These are phyloP conservation scores for Saitozyma podzolica DNA, from an alignment of 768 basidiomycete species.

Conservation along the genomic window DNA sequence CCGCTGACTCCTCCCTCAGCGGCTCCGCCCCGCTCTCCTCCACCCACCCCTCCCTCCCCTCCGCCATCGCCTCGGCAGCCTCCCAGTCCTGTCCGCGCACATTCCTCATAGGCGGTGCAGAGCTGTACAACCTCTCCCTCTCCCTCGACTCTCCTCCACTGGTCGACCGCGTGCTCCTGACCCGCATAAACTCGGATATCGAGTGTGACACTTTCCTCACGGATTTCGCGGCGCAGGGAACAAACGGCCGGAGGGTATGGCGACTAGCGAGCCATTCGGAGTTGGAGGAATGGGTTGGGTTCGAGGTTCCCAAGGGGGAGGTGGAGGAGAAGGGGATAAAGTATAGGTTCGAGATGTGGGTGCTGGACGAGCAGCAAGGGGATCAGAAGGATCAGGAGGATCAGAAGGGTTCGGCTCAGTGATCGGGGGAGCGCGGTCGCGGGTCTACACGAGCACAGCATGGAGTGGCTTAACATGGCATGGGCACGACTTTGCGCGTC, in stretches of 20 bases:
- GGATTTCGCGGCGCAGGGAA: slow-evolving; percentile 59
- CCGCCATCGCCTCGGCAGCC: slow-evolving; percentile 49
- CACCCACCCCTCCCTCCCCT: slow-evolving; percentile 19
- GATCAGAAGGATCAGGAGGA: neutral
- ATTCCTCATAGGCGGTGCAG: slow-evolving; percentile 92
- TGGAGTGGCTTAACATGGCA: neutral
- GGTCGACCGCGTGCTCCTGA: slow-evolving; percentile 83
- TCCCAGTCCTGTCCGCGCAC: slow-evolving; percentile 66
- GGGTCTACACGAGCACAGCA: too few species aligned
- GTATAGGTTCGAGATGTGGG: slow-evolving; percentile 98
- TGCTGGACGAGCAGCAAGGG: slow-evolving; percentile 30
- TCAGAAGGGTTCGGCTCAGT: too few species aligned
- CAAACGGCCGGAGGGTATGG: slow-evolving; percentile 57
- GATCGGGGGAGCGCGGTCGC: too few species aligned
- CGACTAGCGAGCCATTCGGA: slow-evolving; percentile 62
- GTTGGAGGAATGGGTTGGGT: slow-evolving; percentile 75
- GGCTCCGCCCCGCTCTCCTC: too few species aligned
- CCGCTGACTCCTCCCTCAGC: slow-evolving; percentile 14
- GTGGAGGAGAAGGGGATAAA: slow-evolving; percentile 78
- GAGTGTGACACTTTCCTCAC: slow-evolving; percentile 87
- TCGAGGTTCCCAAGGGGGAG: slow-evolving; percentile 70
- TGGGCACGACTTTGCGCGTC: neutral
- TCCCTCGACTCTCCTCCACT: slow-evolving; percentile 51
- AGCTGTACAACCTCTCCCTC: slow-evolving; percentile 73
- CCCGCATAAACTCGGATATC: slow-evolving; percentile 72